A percentile compares a stretch with the other conserved stretches of the same genome.
These are phyloP conservation scores for Thelonectria blattea DNA, from an alignment of 2,329 filamentous ascomycete species.

Conservation along the genomic window DNA sequence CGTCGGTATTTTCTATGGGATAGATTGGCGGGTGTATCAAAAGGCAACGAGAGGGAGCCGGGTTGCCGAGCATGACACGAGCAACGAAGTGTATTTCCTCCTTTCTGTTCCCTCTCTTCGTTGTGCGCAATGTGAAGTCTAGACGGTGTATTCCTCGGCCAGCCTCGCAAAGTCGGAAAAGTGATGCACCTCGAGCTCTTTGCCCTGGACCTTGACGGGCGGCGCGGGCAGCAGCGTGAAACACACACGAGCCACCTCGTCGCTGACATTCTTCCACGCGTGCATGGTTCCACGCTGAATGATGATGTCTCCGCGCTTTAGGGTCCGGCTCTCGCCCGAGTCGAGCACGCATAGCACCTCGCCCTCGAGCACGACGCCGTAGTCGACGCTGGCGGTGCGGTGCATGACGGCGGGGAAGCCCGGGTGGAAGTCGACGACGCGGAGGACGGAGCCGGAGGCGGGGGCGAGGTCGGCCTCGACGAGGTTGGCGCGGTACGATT, in stretches of 20 bases:
- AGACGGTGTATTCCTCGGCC: slow-evolving; percentile 24
- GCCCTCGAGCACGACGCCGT: slow-evolving; percentile 31
- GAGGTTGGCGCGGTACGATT: slow-evolving; percentile 27
- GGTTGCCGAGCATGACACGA: too few relatives aligned
- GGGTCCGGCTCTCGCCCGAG: slow-evolving; percentile 24
- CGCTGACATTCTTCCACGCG: slow-evolving; percentile 32
- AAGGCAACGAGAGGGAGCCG: not conserved
- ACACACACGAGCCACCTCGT: slow-evolving; percentile 29
- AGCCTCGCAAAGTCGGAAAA: slow-evolving; percentile 31
- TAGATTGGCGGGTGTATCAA: not conserved
- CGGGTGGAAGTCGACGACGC: slow-evolving; percentile 33
- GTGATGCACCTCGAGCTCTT: slow-evolving; percentile 31
- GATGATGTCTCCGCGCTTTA: slow-evolving; percentile 30
- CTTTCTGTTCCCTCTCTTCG: not conserved
- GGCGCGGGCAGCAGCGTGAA: slow-evolving; percentile 31
- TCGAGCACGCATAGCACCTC: slow-evolving; percentile 33
- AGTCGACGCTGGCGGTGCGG: slow-evolving; percentile 34
- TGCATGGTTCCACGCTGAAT: slow-evolving; percentile 36
- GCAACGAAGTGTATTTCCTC: not conserved
- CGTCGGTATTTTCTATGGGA: slow-evolving; percentile 14
- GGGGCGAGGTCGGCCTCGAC: slow-evolving; percentile 28
- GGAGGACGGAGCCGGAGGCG: slow-evolving; percentile 25
- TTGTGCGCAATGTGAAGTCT: not conserved
- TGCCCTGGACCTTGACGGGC: slow-evolving; percentile 27
- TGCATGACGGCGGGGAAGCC: slow-evolving; percentile 30